Percentiles rank a stretch among this genome's conserved stretches.
phyloP scores from a whole-genome alignment of 345 rosid genomes.

The Eucalyptus coolabah region DNA sequence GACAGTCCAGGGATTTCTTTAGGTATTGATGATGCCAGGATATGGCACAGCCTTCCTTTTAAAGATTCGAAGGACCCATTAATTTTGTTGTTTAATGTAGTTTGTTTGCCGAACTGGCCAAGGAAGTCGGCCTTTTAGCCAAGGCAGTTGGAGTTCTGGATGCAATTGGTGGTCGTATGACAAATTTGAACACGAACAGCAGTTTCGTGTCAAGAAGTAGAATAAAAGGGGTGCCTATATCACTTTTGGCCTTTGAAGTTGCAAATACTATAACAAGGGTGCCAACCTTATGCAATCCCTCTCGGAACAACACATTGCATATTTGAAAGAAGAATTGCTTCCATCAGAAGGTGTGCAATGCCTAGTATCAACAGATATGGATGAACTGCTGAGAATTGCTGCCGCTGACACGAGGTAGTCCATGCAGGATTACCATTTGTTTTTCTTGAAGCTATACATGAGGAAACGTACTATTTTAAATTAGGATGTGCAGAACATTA shows the following conservation, averaged over 20 bases:
- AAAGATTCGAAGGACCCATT: neutral
- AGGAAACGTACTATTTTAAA: neutral
- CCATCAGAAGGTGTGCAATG: constrained; percentile 81
- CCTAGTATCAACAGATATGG: constrained; percentile 73
- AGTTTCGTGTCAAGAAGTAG: constrained; percentile 67
- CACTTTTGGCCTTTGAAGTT: constrained; percentile 77
- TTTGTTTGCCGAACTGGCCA: neutral
- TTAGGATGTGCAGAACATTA: neutral
- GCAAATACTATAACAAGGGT: constrained; percentile 89
- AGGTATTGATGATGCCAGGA: neutral
- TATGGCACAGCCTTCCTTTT: neutral
- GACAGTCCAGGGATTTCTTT: neutral
- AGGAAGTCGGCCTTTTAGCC: neutral
- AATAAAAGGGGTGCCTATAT: constrained; percentile 57
- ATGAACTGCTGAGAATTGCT: constrained; percentile 63
- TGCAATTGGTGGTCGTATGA: constrained; percentile 18
- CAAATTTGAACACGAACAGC: constrained; percentile 40
- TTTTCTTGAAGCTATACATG: neutral
- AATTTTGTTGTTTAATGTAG: neutral
- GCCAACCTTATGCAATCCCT: constrained; percentile 88
- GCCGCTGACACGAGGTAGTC: constrained; percentile 75
- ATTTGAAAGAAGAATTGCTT: constrained; percentile 72
- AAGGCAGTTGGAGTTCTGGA: constrained; percentile 86
- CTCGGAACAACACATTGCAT: constrained; percentile 44
- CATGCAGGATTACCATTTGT: neutral